phyloP scores from a whole-genome alignment of 441 rosid species.

The Macaranga tanarius region DNA sequence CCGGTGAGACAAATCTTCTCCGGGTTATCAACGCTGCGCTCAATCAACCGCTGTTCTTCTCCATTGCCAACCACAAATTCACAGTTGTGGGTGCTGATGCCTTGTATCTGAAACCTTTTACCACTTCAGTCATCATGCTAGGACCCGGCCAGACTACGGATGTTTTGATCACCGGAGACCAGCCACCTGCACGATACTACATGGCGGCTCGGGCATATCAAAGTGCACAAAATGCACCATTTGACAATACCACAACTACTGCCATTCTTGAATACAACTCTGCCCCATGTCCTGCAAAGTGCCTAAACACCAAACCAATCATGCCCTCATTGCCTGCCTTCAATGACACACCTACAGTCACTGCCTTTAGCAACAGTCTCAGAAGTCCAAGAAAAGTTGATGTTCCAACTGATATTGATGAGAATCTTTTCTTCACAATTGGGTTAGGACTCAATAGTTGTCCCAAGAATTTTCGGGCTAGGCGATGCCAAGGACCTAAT shows the following conservation, averaged over 20 bases:
- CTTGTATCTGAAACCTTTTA: constrained; percentile 70
- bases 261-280: constrained; percentile 75
- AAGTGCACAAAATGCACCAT: constrained; percentile 67
- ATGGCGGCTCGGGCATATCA: constrained; percentile 72
- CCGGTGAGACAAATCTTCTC: constrained; percentile 75
- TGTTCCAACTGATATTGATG: constrained; percentile 70
- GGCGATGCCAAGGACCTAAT: constrained; percentile 68
- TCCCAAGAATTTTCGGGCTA: constrained; percentile 44
- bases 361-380: constrained; percentile 50
- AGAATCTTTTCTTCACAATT: constrained; percentile 59
- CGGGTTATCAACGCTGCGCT: constrained; percentile 82
- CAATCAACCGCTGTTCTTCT: constrained; percentile 79
- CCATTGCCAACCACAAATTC: constrained; percentile 70
- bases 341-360: constrained; percentile 69
- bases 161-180: constrained; percentile 70
- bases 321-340: constrained; percentile 62
- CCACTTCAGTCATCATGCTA: constrained; percentile 64
- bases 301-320: constrained; percentile 38
- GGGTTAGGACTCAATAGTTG: constrained; percentile 77
- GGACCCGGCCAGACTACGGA: constrained; percentile 98
- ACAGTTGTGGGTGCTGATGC: constrained; percentile 91
- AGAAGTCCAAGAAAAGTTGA: constrained; percentile 51
- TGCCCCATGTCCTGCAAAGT: constrained; percentile 42
- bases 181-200: constrained; percentile 63
- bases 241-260: constrained; percentile 80